phyloP scores from a whole-genome alignment of 202 grass and related monocot genomes.

The Setaria italica region DNA sequence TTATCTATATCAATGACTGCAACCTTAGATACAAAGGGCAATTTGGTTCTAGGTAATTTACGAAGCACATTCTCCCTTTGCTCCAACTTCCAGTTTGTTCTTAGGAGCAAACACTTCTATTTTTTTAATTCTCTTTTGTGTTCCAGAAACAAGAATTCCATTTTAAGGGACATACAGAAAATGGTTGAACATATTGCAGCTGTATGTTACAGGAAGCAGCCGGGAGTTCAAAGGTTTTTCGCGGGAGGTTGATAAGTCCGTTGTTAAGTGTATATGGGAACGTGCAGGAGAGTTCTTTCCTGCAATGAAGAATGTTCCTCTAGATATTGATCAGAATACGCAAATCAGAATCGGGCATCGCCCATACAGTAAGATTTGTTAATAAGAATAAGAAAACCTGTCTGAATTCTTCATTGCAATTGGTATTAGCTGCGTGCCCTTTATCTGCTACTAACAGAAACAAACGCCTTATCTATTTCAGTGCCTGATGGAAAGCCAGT shows the following conservation, averaged over 20 bases:
- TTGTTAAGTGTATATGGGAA: conserved; percentile 83
- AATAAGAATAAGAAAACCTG: background rate
- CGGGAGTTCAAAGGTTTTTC: conserved; percentile 89
- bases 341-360: conserved; percentile 92
- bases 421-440: conserved; percentile 11
- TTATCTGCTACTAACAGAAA: conserved; percentile 25
- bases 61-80: conserved; percentile 22
- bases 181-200: conserved; percentile 3
- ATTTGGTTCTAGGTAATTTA: conserved; percentile 85
- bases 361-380: conserved; percentile 72
- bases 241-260: conserved; percentile 77
- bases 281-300: conserved; percentile 90
- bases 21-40: conserved; percentile 65
- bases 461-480: conserved; percentile 51
- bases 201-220: conserved; percentile 75
- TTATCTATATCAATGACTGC: conserved; percentile 94
- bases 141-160: conserved; percentile 10
- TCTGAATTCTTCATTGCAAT: conserved; percentile 36
- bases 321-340: conserved; percentile 58
- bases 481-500: conserved; percentile 99
- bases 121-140: background rate
- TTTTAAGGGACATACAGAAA: conserved; percentile 3
- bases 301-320: conserved; percentile 61
- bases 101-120: conserved; percentile 17
- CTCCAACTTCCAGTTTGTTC: conserved; percentile 10